Base-by-base conservation (phyloP, 306 rosid species). In the Pyrus bretschneideri region DNA sequence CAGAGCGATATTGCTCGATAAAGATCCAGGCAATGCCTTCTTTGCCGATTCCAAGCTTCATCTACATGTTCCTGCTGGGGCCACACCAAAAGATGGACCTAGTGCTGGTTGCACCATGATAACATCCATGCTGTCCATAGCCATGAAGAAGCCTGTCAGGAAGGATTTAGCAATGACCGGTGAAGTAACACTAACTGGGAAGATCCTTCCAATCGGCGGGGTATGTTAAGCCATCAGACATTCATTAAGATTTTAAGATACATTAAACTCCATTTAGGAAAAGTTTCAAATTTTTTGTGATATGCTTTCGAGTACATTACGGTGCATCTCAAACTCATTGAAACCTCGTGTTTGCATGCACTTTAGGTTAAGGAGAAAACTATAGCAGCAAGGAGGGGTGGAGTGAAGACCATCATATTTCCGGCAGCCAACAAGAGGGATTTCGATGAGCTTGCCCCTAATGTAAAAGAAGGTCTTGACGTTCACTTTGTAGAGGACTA, bases 31-130 rank as follows among this genome's bases (percentile, higher is more conserved):
- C 35, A 88, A 86, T 72, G 75, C 80, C 63, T 96, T 83, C 90
- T 96, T 92, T 78, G 93, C 97, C 60, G 84, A 88, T 76, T 38
- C 93, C 79, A 92, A 92, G 79, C 81, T 96, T 73, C 99, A 96
- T 79, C 99, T 96, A 67, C 99, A 96, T 66, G 99, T 96, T 81
- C 99, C 99, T 38, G 89, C 98, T 0, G 99, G 99, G 72, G 93
- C 98, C 79, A 96, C 99, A 62, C 99, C 99, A 11, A 96, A 96
- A 87, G 99, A 96, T 55, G 99, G 99, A 52, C 99, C 99, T 1
- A 92, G 99, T 70, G 99, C 99, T 77, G 99, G 99, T 51, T 96
- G 98, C 93, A 96, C 99, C 21, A 96, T 96, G 99, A 91, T 87
- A 72, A 92, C 99, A 79, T 96, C 99, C 75, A 74, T 96, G 79